phyloP scores from a whole-genome alignment of 176 grass and related monocot species.

The Oryza meyeriana region DNA sequence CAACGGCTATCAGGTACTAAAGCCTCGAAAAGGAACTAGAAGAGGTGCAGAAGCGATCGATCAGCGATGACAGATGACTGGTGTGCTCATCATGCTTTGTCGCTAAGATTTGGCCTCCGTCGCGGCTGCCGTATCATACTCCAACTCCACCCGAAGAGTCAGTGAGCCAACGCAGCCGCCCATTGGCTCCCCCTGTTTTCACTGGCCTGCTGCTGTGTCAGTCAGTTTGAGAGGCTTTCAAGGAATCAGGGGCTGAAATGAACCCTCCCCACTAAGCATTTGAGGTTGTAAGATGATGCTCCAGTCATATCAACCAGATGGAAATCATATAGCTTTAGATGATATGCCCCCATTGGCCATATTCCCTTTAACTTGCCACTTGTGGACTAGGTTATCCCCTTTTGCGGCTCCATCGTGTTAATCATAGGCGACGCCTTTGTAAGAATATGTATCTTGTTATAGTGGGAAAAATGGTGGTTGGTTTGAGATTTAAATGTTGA shows the following conservation, averaged over 20 bases:
- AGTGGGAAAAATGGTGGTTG: neutral
- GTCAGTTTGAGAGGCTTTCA: neutral
- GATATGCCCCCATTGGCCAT: neutral
- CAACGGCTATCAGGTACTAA: neutral
- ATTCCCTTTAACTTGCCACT: neutral
- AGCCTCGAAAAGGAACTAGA: neutral
- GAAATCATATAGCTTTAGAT: neutral
- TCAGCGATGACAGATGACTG: neutral
- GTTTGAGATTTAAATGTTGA: neutral
- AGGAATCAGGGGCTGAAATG: neutral
- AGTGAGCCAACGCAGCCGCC: neutral
- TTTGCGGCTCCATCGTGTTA: neutral
- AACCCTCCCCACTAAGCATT: neutral
- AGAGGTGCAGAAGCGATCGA: neutral
- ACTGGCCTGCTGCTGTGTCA: neutral
- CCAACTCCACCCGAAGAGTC: neutral
- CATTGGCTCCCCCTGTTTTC: neutral
- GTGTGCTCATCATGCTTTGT: neutral
- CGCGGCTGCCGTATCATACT: neutral
- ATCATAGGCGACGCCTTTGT: neutral
- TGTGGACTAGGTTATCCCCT: constrained; percentile 7
- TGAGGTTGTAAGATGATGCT: neutral
- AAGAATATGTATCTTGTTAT: neutral
- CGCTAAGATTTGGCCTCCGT: neutral
- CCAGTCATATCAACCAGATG: neutral